Conservation (phyloP, 768 basidiomycete genomes). For the Tylopilus plumbeoviolaceoides region DNA sequence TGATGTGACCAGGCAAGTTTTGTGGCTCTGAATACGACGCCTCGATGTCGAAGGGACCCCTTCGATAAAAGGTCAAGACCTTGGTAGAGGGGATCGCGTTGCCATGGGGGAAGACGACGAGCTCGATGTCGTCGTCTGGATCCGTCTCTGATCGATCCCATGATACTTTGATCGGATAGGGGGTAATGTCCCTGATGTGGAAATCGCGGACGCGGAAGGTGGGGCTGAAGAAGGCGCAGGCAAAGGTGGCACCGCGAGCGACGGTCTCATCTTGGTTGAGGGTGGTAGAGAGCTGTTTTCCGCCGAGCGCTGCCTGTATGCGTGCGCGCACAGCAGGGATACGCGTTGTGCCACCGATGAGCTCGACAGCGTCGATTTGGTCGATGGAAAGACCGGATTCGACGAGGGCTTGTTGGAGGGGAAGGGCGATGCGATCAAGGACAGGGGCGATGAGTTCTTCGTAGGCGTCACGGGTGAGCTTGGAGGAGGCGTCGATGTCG, state of each 20-base stretch:
- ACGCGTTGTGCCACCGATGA: conserved; percentile 91
- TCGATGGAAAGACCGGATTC: conserved; percentile 80
- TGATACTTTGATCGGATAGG: conserved; percentile 86
- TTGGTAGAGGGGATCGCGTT: conserved; percentile 92
- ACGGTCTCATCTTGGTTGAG: conserved; percentile 98
- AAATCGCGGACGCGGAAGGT: conserved; percentile 98
- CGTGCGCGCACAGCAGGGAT: conserved; percentile 86
- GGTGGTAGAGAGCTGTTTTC: conserved; percentile 83
- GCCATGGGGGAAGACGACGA: conserved; percentile 83
- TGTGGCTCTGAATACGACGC: conserved; percentile 75
- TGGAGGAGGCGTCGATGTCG: conserved; percentile 89
- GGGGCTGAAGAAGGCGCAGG: conserved; percentile 95
- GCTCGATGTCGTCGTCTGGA: conserved; percentile 85
- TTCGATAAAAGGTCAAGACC: conserved; percentile 91
- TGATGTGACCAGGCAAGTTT: conserved; percentile 69
- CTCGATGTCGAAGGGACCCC: conserved; percentile 83
- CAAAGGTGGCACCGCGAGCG: conserved; percentile 93
- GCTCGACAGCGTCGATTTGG: conserved; percentile 86
- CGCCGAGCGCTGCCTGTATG: conserved; percentile 79
- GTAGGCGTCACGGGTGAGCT: conserved; percentile 76
- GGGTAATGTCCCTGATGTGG: conserved; percentile 77
- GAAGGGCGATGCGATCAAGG: conserved; percentile 70
- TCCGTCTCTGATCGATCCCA: conserved; percentile 78
- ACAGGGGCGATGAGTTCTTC: conserved; percentile 74
- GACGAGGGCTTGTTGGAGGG: conserved; percentile 72